phyloP scores from a whole-genome alignment of 2,329 filamentous ascomycete genomes.

The Alternaria brassicicola region DNA sequence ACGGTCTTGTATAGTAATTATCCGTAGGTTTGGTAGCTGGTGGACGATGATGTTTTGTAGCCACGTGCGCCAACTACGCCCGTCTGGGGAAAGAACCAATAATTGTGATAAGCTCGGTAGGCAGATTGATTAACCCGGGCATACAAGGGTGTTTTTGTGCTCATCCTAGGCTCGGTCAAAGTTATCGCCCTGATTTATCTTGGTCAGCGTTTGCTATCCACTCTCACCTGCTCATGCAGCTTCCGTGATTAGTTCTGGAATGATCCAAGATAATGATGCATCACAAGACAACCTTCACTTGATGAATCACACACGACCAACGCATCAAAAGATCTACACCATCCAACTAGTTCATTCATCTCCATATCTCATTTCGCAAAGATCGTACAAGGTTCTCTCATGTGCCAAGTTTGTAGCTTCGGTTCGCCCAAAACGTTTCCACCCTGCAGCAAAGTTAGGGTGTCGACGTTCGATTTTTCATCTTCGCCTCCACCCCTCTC shows the following conservation, averaged over 20 bases:
- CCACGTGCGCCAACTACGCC: not conserved
- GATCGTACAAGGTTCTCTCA: conserved; percentile 54
- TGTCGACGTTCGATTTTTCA: conserved; percentile 31
- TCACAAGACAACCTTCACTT: not conserved
- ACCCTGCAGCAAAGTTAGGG: conserved; percentile 34
- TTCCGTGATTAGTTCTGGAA: too few species aligned
- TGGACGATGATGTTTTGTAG: not conserved
- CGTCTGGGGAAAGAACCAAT: not conserved
- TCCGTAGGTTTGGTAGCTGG: not conserved
- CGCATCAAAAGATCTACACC: not conserved
- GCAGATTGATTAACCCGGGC: not conserved
- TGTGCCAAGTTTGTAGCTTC: conserved; percentile 53
- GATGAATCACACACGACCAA: not conserved
- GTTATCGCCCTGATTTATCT: not conserved
- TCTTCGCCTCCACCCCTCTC: conserved; percentile 26
- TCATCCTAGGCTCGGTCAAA: not conserved
- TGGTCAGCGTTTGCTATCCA: not conserved
- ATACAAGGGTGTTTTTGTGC: not conserved
- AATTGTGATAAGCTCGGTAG: not conserved
- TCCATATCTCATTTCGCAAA: conserved; percentile 36
- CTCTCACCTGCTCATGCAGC: not conserved
- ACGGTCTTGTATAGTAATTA: not conserved
- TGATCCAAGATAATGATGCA: not conserved
- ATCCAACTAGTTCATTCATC: not conserved
- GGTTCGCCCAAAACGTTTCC: conserved; percentile 40